Percentiles rank a stretch among this genome's conserved stretches.
phyloP scores from a whole-genome alignment of 345 rosid species.

The Brassica incana region DNA sequence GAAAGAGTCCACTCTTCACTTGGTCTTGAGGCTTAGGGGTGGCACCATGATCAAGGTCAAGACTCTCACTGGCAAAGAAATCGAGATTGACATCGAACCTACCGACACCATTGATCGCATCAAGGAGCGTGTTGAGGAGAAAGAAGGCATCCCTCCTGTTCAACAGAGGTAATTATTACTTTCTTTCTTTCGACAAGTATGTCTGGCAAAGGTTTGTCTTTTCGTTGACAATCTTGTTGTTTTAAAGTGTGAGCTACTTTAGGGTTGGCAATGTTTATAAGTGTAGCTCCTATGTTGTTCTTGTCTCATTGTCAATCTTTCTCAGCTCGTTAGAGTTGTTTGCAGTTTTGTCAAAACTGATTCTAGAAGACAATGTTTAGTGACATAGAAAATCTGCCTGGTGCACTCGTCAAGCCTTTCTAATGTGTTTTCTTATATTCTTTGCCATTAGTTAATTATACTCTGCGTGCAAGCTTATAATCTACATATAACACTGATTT shows the following conservation, averaged over 20 bases:
- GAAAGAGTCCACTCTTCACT: conserved; percentile 89
- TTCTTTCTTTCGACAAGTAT: background rate
- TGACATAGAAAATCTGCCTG: background rate
- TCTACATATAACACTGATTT: background rate
- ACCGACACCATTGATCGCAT: conserved; percentile 89
- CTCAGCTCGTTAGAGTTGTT: background rate
- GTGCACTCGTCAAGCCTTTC: background rate
- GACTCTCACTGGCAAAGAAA: conserved; percentile 93
- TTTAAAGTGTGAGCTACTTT: too few relatives aligned
- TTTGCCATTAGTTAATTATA: background rate
- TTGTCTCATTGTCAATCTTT: background rate
- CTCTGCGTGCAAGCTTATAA: background rate
- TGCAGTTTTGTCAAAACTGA: background rate
- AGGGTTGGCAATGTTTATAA: too few relatives aligned
- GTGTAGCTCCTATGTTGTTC: background rate
- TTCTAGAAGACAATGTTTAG: background rate
- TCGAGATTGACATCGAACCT: conserved; percentile 95
- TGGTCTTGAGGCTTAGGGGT: conserved; percentile 91
- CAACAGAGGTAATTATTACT: conserved; percentile 57
- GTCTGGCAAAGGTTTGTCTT: background rate
- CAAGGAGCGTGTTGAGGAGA: conserved; percentile 92
- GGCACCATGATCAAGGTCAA: conserved; percentile 97
- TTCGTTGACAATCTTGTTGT: too few relatives aligned
- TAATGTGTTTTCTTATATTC: background rate
- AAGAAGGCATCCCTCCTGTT: conserved; percentile 97